Evolutionary conservation across 1,139 yeast genomes (phyloP).

Genomic region (Blastobotrys serpentis): DNA sequence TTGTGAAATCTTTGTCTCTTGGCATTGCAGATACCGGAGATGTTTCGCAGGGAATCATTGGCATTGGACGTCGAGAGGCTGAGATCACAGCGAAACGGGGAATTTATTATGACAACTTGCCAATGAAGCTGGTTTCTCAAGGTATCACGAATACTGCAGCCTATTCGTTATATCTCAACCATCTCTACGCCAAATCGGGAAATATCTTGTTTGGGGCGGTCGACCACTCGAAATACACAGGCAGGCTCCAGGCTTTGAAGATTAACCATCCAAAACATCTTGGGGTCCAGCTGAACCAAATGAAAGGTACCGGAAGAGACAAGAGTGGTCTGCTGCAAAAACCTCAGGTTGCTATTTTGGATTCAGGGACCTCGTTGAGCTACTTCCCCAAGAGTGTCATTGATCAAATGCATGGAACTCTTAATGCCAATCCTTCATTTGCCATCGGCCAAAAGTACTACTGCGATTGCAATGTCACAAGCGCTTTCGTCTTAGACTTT

Average conservation of each 20-base stretch:
- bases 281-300: constrained; percentile 47
- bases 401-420: constrained; percentile 31
- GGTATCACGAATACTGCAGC: constrained; percentile 50
- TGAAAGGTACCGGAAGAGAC: constrained; percentile 41
- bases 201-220: constrained; percentile 51
- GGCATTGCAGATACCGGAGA: constrained; percentile 49
- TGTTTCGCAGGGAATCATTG: constrained; percentile 51
- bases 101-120: constrained; percentile 28
- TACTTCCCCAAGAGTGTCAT: constrained; percentile 50
- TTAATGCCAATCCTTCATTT: constrained; percentile 41
- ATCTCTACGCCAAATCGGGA: constrained; percentile 37
- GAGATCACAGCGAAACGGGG: constrained; percentile 28
- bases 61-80: constrained; percentile 51
- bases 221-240: constrained; percentile 49
- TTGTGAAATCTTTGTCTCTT: constrained; percentile 44
- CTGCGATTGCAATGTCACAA: constrained; percentile 41
- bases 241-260: constrained; percentile 36
- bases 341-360: constrained; percentile 51
- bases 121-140: constrained; percentile 44
- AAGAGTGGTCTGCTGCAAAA: constrained; percentile 34
- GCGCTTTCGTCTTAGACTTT: constrained; percentile 47
- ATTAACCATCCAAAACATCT: constrained; percentile 46
- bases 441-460: constrained; percentile 39
- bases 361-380: constrained; percentile 67
- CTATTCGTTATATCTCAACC: constrained; percentile 42